Base-by-base conservation (phyloP, 805 yeast species). In the Kluyveromyces lactis region DNA sequence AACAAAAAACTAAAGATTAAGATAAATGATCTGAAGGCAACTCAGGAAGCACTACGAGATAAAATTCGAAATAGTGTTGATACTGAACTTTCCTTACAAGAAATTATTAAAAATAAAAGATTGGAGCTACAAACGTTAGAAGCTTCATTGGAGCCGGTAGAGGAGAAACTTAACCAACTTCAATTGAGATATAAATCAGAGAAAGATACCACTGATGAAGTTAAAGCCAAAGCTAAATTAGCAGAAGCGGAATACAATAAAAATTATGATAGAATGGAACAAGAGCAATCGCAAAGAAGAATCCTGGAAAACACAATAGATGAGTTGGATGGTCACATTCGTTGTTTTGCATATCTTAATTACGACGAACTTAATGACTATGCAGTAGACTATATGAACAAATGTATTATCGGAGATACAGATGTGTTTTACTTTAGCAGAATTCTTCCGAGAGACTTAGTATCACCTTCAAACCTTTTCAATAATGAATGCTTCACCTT, bases 301-400 rank as follows among this genome's bases (percentile, higher is more conserved):
- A 59, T 64, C 8, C 52, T 76, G 29, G 78, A 75, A 51, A 72
- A 73, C 47, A 63, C 73, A 1, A 75, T 76, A 13, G 65, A 64
- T 38, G 69, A 67, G 39, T 38, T 58, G 18, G 44, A 51, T 17
- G 68, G 67, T 1, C 53, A 51, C 18, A 50, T 64, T 4, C 51
- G 71, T 13, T 55, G 52, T 28, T 55, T 55, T 34, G 54, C 52
- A 5, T 58, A 54, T 26, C 39, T 51, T 3, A 31, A 44, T 41
- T 10, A 39, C 38, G 30, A 37, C 21, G 15, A 37, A 9, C 12
- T 23, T 21, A 21, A 27, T 15, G 17, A 26, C 18, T 9, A 42
- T 24, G 17, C 19, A 7, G 39, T 54, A 9, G 53, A 58, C 34
- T 52, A 48, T 35, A 41, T 46, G 4, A 41, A 43, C 15, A 44